Base-by-base conservation (phyloP, 164 flowering plant species). In the Protea cynaroides region DNA sequence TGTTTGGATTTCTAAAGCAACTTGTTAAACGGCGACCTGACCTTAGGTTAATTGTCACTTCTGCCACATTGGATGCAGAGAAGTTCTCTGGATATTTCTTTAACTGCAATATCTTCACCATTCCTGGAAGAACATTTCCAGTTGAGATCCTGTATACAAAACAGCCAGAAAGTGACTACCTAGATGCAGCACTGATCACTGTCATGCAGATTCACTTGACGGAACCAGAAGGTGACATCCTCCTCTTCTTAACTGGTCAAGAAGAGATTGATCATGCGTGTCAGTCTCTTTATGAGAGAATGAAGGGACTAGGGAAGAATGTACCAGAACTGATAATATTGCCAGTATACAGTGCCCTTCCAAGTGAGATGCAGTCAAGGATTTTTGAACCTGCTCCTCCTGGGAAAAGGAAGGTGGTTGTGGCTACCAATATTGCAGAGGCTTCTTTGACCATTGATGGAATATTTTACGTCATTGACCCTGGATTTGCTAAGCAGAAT, bases 361-460 rank as follows among this genome's bases (percentile, higher is more conserved):
- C 98, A 25, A 88, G 96, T 75, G 96, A 92, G 76, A 88, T 90
- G 98, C 98, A 92, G 46, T 90, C 96, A 9, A 81, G 96, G 72
- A 90, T 92, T 25, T 92, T 89, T 67, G 96, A 89, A 0, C 96
- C 95, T 65, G 85, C 96, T 13, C 92, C 98, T 74, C 96, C 95
- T 0, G 98, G 96, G 25, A 90, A 90, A 79, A 83, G 98, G 71
- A 92, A 92, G 73, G 96, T 92, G 52, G 96, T 92, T 43, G 96
- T 90, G 59, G 96, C 98, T 10, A 92, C 98, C 7, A 92, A 92
- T 69, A 90, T 92, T 71, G 98, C 98, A 13, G 98, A 92, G 71
- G 96, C 98, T 63, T 92, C 98, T 54, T 75, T 89, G 77, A 92
- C 96, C 17, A 89, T 89, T 38, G 95, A 89, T 80, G 98, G 98